phyloP scores from a whole-genome alignment of 805 yeast species.

The Yamadazyma akitaensis region DNA sequence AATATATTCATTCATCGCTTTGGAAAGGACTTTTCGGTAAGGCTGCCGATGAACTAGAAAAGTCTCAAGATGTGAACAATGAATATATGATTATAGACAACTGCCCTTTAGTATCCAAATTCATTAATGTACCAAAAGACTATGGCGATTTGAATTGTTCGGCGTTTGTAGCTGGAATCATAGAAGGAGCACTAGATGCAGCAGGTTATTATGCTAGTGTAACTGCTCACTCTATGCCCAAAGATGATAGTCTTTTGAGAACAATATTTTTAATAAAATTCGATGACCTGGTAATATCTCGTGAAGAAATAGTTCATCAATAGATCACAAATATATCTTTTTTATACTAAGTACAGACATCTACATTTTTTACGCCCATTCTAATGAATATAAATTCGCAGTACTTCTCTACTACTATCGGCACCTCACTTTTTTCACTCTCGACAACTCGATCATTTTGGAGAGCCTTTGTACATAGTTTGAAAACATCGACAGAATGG shows the following conservation, averaged over 20 bases:
- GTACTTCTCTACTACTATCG: neutral
- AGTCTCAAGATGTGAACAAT: constrained; percentile 64
- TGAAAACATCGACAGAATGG: constrained; percentile 42
- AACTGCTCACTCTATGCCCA: constrained; percentile 76
- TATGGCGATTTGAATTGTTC: constrained; percentile 74
- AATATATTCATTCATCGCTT: constrained; percentile 66
- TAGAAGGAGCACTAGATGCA: constrained; percentile 78
- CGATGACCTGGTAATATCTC: constrained; percentile 51
- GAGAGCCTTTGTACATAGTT: constrained; percentile 5
- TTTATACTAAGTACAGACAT: neutral
- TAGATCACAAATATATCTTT: neutral
- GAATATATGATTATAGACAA: constrained; percentile 79
- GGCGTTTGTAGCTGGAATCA: constrained; percentile 80
- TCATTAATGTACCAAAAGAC: constrained; percentile 75
- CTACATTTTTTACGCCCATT: neutral
- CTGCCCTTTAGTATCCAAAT: constrained; percentile 66
- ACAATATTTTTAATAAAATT: constrained; percentile 78
- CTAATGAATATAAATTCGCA: neutral
- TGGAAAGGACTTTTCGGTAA: constrained; percentile 76
- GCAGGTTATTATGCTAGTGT: constrained; percentile 72
- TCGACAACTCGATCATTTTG: neutral
- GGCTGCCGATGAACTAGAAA: constrained; percentile 71
- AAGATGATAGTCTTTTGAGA: constrained; percentile 53
- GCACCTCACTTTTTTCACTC: constrained; percentile 1
- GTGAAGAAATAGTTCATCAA: constrained; percentile 30